Conservation (phyloP, 108 stramenopile species). For the Pseudonitzschia multiseries region DNA sequence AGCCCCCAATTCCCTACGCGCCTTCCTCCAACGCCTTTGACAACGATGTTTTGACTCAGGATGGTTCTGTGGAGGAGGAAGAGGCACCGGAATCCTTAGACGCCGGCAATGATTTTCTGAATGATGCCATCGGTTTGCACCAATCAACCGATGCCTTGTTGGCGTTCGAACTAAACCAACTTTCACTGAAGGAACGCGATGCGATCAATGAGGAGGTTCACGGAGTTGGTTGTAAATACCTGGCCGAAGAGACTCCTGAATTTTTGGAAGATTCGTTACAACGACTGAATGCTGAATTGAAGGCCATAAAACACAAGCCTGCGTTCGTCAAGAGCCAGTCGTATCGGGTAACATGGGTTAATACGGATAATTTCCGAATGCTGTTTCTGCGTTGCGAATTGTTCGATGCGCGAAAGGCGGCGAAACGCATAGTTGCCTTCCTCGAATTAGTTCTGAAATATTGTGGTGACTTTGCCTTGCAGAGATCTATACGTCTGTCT, state of each 20-base stretch:
- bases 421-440: conserved; percentile 27
- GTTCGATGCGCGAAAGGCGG: conserved; percentile 36
- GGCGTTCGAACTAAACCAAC: not conserved
- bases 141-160: not conserved
- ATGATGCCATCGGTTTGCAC: not conserved
- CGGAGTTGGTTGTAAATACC: not conserved
- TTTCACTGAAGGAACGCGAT: not conserved
- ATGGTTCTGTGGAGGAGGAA: too few species aligned
- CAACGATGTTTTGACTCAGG: too few species aligned
- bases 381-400: conserved; percentile 38
- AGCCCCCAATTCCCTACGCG: too few species aligned
- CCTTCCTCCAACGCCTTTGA: too few species aligned
- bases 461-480: not conserved
- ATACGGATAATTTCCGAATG: conserved; percentile 16
- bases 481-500: not conserved
- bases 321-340: not conserved
- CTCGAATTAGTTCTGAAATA: conserved; percentile 15
- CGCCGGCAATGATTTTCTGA: not conserved
- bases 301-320: not conserved
- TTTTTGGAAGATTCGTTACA: not conserved
- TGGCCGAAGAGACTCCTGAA: not conserved
- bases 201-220: not conserved
- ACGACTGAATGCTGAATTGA: not conserved
- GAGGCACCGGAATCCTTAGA: too few species aligned
- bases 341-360: conserved; percentile 4